phyloP scores from a whole-genome alignment of 73 alveolate genomes.

The Blepharisma stoltei region DNA sequence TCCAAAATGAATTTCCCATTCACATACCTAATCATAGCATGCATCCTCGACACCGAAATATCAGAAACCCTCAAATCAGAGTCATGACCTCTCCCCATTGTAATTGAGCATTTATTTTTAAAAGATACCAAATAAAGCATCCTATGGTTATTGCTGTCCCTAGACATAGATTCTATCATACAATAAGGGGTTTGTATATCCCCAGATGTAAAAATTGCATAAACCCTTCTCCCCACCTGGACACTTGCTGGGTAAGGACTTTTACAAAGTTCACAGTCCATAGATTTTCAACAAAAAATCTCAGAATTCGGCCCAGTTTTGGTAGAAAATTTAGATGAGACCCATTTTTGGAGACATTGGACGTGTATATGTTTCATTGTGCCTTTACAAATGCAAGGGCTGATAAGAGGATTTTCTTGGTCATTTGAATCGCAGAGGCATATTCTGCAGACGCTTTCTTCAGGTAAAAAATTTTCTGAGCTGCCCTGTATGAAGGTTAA shows the following conservation, averaged over 20 bases:
- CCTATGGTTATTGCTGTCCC: neutral
- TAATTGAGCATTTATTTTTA: constrained; percentile 44
- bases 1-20: constrained; percentile 29
- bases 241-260: constrained; percentile 31
- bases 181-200: constrained; percentile 7
- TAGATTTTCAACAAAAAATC: constrained; percentile 45
- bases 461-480: neutral
- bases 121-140: constrained; percentile 32
- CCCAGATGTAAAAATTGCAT: neutral
- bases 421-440: constrained; percentile 46
- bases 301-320: constrained; percentile 35
- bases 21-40: constrained; percentile 28
- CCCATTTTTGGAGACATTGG: constrained; percentile 58
- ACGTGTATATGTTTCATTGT: constrained; percentile 62
- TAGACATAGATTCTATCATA: constrained; percentile 17
- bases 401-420: constrained; percentile 42
- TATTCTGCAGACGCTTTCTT: neutral
- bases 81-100: constrained; percentile 70
- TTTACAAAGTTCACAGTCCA: constrained; percentile 61
- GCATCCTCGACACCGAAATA: constrained; percentile 69
- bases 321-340: constrained; percentile 30
- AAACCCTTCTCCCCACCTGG: neutral
- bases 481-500: neutral
- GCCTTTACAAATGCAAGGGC: constrained; percentile 72
- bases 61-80: constrained; percentile 58